Evolutionary conservation across 2,329 filamentous ascomycete genomes (phyloP).

Genomic region (Stenocarpella maydis): DNA sequence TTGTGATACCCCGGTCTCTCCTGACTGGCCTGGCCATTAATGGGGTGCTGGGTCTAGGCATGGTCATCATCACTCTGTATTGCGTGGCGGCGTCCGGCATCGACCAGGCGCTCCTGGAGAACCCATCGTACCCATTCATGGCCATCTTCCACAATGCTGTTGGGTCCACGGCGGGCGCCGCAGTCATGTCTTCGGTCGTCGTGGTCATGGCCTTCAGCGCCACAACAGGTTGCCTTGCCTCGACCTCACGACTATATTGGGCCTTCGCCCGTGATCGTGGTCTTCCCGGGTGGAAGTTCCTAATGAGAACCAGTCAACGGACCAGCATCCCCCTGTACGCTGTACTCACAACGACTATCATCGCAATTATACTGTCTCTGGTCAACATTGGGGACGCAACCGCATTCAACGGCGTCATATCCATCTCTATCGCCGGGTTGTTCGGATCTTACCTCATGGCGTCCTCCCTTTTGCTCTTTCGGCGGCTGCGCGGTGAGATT

Average conservation of each 20-base stretch:
- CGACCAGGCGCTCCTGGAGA: slow-evolving; percentile 45
- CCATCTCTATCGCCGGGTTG: slow-evolving; percentile 51
- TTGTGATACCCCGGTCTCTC: slow-evolving; percentile 59
- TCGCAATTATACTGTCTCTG: slow-evolving; percentile 40
- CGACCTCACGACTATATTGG: slow-evolving; percentile 41
- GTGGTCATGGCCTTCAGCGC: slow-evolving; percentile 37
- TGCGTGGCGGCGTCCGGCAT: slow-evolving; percentile 57
- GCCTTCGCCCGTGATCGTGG: slow-evolving; percentile 41
- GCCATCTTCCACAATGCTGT: slow-evolving; percentile 39
- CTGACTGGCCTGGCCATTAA: slow-evolving; percentile 59
- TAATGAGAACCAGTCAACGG: slow-evolving; percentile 11
- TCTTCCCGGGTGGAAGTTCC: slow-evolving; percentile 34
- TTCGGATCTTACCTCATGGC: slow-evolving; percentile 54
- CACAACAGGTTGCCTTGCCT: slow-evolving; percentile 38
- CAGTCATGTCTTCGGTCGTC: slow-evolving; percentile 38
- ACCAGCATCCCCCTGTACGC: slow-evolving; percentile 38
- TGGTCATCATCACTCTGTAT: slow-evolving; percentile 64
- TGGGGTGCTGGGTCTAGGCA: slow-evolving; percentile 61
- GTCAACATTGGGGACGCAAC: slow-evolving; percentile 41
- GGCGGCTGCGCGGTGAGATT: slow-evolving; percentile 40
- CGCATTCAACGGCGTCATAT: slow-evolving; percentile 56
- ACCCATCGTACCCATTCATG: slow-evolving; percentile 42
- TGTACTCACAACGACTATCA: slow-evolving; percentile 36
- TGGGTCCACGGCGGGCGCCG: slow-evolving; percentile 37
- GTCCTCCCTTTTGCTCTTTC: slow-evolving; percentile 50